Evolutionary conservation across 1,139 yeast species (phyloP).

Genomic region (Candida frijolesensis): DNA sequence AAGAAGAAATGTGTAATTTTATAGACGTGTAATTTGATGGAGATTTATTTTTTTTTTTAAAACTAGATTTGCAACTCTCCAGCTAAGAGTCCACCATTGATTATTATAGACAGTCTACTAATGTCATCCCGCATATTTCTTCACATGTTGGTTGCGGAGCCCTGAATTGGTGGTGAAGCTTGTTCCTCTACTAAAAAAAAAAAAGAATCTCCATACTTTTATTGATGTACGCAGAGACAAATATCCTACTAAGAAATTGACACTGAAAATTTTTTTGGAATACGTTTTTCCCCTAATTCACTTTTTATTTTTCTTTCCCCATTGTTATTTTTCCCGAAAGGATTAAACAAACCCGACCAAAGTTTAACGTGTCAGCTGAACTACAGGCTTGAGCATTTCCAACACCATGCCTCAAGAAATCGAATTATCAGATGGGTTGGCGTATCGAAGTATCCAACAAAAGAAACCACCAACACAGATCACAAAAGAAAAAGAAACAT

Average conservation of each 20-base stretch:
- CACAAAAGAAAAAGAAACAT: not conserved
- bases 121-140: not conserved
- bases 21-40: slow-evolving; percentile 16
- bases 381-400: not conserved
- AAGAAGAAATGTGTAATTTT: slow-evolving; percentile 39
- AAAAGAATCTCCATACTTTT: not conserved
- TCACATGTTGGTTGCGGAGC: not conserved
- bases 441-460: not conserved
- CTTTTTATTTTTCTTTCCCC: not conserved
- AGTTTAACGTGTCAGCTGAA: too few relatives aligned
- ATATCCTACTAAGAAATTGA: too few relatives aligned
- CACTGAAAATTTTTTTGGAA: not conserved
- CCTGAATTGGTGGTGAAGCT: not conserved
- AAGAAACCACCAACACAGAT: not conserved
- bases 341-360: too few relatives aligned
- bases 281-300: not conserved
- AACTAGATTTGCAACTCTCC: too few relatives aligned
- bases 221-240: too few relatives aligned
- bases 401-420: not conserved
- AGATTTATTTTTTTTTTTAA: not conserved
- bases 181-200: not conserved
- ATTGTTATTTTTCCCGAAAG: not conserved
- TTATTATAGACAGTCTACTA: too few relatives aligned
- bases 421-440: not conserved
- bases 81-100: too few relatives aligned